Percentiles rank a stretch among this genome's conserved stretches.
phyloP scores from a whole-genome alignment of 2,329 filamentous ascomycete genomes.

The Ophiostoma ulmi region DNA sequence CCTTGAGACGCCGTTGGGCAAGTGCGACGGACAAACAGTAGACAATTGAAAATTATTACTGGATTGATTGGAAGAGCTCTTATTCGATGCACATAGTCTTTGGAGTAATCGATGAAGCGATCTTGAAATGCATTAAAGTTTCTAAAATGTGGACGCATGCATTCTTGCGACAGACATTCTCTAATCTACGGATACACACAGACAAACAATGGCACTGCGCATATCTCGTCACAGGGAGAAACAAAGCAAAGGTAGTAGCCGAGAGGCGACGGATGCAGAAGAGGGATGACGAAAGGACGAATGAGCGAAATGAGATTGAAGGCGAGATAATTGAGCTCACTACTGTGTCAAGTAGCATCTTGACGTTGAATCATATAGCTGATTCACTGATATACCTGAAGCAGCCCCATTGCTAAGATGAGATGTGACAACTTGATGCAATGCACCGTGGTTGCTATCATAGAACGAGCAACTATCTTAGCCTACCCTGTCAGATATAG shows the following conservation, averaged over 20 bases:
- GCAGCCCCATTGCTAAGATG: neutral
- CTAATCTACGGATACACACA: neutral
- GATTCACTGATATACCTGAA: too few relatives aligned
- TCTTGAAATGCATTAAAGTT: neutral
- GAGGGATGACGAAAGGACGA: neutral
- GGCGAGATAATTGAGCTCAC: too few relatives aligned
- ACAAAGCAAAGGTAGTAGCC: constrained; percentile 6
- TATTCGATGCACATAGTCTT: neutral
- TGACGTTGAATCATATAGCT: neutral
- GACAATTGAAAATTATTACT: neutral
- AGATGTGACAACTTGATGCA: neutral
- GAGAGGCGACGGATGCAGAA: neutral
- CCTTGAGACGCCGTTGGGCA: neutral
- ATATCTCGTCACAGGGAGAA: neutral
- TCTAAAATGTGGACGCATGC: neutral
- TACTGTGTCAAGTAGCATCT: neutral
- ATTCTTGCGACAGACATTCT: constrained; percentile 1
- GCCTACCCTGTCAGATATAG: neutral
- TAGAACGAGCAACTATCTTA: too few relatives aligned
- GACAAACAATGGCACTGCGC: constrained; percentile 12
- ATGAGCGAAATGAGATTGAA: constrained; percentile 10
- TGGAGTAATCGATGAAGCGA: too few relatives aligned
- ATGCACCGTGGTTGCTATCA: neutral
- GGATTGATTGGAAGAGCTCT: neutral
- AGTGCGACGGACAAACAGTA: neutral